Conservation (phyloP, 768 basidiomycete species). For the Rhodosporidiobolus odoratus region DNA sequence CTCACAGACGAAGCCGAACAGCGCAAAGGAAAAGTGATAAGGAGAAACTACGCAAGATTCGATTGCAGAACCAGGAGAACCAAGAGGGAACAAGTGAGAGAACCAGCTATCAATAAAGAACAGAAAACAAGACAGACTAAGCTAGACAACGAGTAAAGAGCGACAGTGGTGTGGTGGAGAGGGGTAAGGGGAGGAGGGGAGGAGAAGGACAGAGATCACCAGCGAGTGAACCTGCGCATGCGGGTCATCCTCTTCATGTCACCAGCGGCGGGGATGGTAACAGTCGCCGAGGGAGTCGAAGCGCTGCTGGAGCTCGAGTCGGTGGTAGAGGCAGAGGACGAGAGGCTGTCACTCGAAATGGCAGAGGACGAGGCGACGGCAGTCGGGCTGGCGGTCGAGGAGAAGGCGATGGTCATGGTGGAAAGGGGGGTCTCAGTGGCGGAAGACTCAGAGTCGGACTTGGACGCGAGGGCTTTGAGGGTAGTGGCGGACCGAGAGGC, state of each 20-base stretch:
- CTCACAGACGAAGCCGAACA: no score
- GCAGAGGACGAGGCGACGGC: not conserved
- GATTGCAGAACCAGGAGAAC: not conserved
- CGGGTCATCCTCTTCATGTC: not conserved
- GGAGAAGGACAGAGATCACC: conserved; percentile 3
- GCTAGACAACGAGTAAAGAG: no score
- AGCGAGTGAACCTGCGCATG: conserved; percentile 1
- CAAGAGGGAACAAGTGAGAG: not conserved
- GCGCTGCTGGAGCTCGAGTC: not conserved
- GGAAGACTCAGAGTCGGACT: not conserved
- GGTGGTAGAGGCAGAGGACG: not conserved
- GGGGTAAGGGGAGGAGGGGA: not conserved
- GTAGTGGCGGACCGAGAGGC: not conserved
- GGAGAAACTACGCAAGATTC: not conserved
- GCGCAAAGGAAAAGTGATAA: not conserved
- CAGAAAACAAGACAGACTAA: not conserved
- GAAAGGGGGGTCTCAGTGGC: not conserved
- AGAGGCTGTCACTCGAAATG: no score
- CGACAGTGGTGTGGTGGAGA: no score
- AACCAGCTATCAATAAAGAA: conserved; percentile 1
- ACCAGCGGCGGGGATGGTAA: not conserved
- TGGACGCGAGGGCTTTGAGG: no score
- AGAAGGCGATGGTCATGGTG: not conserved
- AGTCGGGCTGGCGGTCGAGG: not conserved
- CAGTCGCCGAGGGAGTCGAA: not conserved